Conservation (phyloP, 1,284 basidiomycete genomes). For the Anthracocystis panici-leucophaei region DNA sequence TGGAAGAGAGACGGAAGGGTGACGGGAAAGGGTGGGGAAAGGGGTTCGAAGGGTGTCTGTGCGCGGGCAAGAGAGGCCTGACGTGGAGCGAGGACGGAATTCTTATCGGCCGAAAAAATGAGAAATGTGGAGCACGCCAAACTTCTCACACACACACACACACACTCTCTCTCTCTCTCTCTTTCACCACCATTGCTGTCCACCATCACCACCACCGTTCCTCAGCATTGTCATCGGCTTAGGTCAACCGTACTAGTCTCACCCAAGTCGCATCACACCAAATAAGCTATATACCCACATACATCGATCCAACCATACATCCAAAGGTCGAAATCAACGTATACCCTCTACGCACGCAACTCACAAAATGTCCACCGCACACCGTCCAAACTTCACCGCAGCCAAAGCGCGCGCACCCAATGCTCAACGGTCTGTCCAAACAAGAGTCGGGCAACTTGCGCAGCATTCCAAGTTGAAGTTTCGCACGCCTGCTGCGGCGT, state of each 20-base stretch:
- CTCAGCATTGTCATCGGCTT: not conserved
- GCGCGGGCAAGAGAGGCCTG: not conserved
- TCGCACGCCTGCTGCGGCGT: conserved; percentile 42
- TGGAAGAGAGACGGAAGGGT: not conserved
- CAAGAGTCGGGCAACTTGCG: conserved; percentile 32
- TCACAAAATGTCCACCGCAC: conserved; percentile 60
- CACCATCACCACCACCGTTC: not conserved
- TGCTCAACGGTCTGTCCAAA: conserved; percentile 46
- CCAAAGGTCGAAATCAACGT: too few species aligned
- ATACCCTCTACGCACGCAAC: not conserved
- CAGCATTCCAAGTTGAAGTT: conserved; percentile 67
- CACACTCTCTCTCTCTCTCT: too few species aligned
- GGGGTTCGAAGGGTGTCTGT: conserved; percentile 7
- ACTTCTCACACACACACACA: too few species aligned
- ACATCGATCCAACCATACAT: not conserved
- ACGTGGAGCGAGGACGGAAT: conserved; percentile 29
- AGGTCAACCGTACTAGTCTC: not conserved
- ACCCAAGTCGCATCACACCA: not conserved
- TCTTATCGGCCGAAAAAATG: conserved; percentile 37
- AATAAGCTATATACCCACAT: not conserved
- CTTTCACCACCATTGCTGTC: not conserved
- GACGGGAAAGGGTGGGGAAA: too few species aligned
- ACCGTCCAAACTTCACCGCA: conserved; percentile 67
- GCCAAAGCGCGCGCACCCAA: conserved; percentile 56
- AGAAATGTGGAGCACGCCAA: conserved; percentile 52